Evolutionary conservation across 306 rosid species (phyloP), one percentile per base, ranked within the genome.

Genomic region (Malus orientalis): DNA sequence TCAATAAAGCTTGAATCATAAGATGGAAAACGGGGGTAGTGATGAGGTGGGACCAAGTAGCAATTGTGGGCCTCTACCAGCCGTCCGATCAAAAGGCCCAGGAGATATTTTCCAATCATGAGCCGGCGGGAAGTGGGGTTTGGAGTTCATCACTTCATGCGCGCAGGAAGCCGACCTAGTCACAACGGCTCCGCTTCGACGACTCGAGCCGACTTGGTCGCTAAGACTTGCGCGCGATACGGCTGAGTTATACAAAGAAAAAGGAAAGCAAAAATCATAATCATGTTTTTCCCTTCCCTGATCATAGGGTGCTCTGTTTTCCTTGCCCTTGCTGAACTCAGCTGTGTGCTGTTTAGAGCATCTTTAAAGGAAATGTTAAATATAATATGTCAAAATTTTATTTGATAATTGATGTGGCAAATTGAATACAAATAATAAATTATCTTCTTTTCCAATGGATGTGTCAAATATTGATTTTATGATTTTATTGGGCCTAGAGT

Each of bases 91-190:
- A 53, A 59, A 59, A 22, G 3, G n/a, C 6, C 3, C 33, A 8
- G 16, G 47, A 19, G n/a, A 60, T 57, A 58, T 44, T 40, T 58
- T 54, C 32, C 25, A 53, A 76, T 81, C 27, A 83, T 86, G 73
- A 74, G 80, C 75, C 70, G 82, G 81, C 71, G 73, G 79, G 77
- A 51, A 74, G 80, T 85, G 79, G 75, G 84, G 75, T 18, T 30
- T 33, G 12, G 66, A 78, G 57, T 36, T 66, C 40, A 19, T 66
- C 42, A 63, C 68, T 67, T 79, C 62, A 70, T 82, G 67, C 67
- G 91, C 79, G 85, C 70, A 74, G 70, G 33, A 8, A 38, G 20
- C 49, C 49, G 53, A 44, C 82, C 44, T 75, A 83, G 38, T 81
- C 78, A 86, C 71, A 4, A 76, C 81, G 82, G 85, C 6, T 14